Evolutionary conservation across 306 rosid genomes (phyloP), one percentile per base, ranked within the genome.

Genomic region (Astragalus glycyphyllos): DNA sequence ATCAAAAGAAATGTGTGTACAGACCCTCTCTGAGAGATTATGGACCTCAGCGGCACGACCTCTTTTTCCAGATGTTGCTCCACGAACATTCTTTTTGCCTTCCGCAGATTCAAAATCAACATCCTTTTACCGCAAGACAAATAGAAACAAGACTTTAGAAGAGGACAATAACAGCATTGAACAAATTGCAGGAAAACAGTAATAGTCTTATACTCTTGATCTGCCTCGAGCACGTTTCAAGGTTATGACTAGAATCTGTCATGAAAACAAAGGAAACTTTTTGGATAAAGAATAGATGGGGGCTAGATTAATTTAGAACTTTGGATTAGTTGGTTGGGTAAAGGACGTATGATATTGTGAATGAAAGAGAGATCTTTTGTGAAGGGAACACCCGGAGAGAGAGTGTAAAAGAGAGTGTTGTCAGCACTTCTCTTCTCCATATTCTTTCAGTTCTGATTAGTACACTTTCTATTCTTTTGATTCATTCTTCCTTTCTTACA

Each of bases 21-120:
- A 15, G n/a, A 93, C 98, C 96, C 97, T 83, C 84, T 90, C 98
- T 2, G 98, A 93, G 71, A 85, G 97, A 85, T 90, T 93, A 71
- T 93, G 98, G 72, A 90, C 97, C 83, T 87, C 98, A 0, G 97
- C 94, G 32, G 96, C 98, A 42, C 98, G 96, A 8, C 92, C 77
- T 77, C 92, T 90, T 79, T 87, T 93, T 1, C 83, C 61, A 44
- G 96, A 88, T 31, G 90, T 35, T 20, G 88, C 73, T 65, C 86
- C 90, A 29, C 83, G 75, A 23, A 0, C 70, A 69, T 77, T 84
- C 55, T 73, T 90, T 80, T 84, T 90, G 40, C 47, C 86, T 45
- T 79, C 91, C 40, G 58, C 79, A 57, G 77, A 80, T 76, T 90
- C 92, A 71, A 84, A 86, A 63, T 84, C 88, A 40, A 73, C 78